Base-by-base conservation (phyloP, 1,284 basidiomycete species). In the Apiotrichum siamense region DNA sequence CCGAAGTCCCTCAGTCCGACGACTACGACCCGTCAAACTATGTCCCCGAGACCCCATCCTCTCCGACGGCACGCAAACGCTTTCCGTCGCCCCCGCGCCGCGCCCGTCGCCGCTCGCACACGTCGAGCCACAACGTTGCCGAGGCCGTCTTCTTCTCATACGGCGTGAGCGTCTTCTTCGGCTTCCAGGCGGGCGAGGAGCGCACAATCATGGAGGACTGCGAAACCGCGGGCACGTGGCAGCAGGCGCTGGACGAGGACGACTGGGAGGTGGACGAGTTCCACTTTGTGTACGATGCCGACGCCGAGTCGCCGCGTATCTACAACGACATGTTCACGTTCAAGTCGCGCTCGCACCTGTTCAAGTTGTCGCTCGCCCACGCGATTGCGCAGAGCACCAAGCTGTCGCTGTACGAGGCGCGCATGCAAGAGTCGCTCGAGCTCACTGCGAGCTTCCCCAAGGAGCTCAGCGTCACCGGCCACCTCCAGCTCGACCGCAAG, bases 351-450 rank as follows among this genome's bases (percentile, higher is more conserved):
- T 91, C 88, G 0, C 88, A 91, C 63, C 58, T 77, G 27, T 69
- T 77, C 62, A 77, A 79, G 67, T 79, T 97, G n/a, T 91, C 88
- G 23, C 83, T 97, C 47, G 84, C 93, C 0, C 93, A 97, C 59
- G 93, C 92, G 1, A 82, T 97, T 33, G 93, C 92, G 0, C 92
- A 97, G 73, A 92, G 88, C 7, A 96, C 92, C 0, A 85, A 96
- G 43, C 81, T 97, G 6, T 87, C 86, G 9, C 86, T 86, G 59
- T 96, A 91, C 68, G 92, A 97, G 72, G 80, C 87, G 10, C 81
- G 81, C 47, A 85, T 92, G 49, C 82, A 86, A 61, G 80, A 79
- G 5, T 88, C 91, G 18, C 80, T 96, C 20, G 84, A 85, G 12
- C 82, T 88, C 11, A 87, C 88, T 0, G 79, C 82, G 24, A 83